Evolutionary conservation across 129 eudicot genomes (phyloP), one percentile per base, ranked within the genome.

Genomic region (sunflower (Helianthus annuus)): DNA sequence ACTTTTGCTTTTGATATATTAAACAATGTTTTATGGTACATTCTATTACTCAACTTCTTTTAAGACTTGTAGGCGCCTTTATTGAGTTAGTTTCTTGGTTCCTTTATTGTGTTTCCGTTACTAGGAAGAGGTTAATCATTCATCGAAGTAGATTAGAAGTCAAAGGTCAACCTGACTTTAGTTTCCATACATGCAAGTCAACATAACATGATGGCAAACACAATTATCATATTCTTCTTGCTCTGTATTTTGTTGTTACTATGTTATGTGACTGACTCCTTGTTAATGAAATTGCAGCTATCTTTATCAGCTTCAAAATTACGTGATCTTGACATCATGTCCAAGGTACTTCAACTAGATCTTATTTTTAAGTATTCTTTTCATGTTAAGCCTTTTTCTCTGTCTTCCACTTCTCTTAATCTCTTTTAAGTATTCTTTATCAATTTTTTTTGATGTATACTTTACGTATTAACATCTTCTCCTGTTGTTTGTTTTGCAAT

Each of bases 241-340:
- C 32, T 62, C 60, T 42, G 5, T 51, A 59, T 22, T 40, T 62
- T 70, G 64, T 70, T 55, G 34, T 38, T 52, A 63, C 36, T 77
- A 22, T 70, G 52, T 64, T 51, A 42, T 52, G 29, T 55, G 27
- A 71, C 69, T 57, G 58, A 66, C 67, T 66, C 39, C 51, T 69
- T 19, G 48, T 36, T 58, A 73, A 54, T 66, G 70, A 40, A 60
- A 15, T 64, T 82, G 86, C 96, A 95, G 99, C 74, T 95, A 66
- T 86, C 89, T 39, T 82, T 95, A 48, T 88, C 96, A 73, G 99
- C 97, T 77, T 80, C 94, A 52, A 81, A 88, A 51, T 77, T 95
- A 63, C 83, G 78, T 27, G 99, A 95, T 78, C 91, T 58, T 65
- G 99, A 95, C 78, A 46, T 88, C 64, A 42, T 81, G 55, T 95